Conservation (phyloP, 176 grass and related monocot genomes). For the Cenchrus purpureus region DNA sequence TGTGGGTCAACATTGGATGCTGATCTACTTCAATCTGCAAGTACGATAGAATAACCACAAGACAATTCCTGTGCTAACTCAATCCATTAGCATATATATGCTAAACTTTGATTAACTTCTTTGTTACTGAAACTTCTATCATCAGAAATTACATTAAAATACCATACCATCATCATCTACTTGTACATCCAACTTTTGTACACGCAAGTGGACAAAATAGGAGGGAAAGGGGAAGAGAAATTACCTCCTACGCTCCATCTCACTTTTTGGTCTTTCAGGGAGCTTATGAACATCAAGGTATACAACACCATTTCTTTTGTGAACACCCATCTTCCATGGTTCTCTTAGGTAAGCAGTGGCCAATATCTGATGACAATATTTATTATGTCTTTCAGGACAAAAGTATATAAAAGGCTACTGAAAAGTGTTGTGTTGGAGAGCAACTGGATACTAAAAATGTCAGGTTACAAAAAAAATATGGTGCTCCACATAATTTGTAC, state of each 20-base stretch:
- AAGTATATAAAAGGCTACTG: conserved; percentile 8
- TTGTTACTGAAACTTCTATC: not conserved
- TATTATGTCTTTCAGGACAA: conserved; percentile 24
- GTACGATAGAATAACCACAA: not conserved
- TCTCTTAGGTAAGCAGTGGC: conserved; percentile 93
- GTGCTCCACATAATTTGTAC: conserved; percentile 21
- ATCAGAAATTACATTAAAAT: conserved; percentile 5
- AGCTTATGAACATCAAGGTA: conserved; percentile 99
- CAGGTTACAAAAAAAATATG: not conserved
- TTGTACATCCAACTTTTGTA: not conserved
- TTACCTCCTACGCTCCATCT: conserved; percentile 70
- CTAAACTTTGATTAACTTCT: not conserved
- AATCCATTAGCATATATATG: not conserved
- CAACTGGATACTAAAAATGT: not conserved
- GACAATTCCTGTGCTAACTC: conserved; percentile 8
- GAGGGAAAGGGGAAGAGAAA: conserved; percentile 10
- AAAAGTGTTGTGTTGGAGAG: not conserved
- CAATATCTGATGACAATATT: conserved; percentile 73
- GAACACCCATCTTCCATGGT: conserved; percentile 99
- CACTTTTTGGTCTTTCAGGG: conserved; percentile 85
- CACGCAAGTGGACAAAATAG: not conserved
- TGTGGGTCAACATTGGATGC: not conserved
- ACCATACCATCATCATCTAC: conserved; percentile 13
- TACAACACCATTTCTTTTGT: conserved; percentile 88
- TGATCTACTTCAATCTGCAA: conserved; percentile 18